Base-by-base conservation (phyloP, 139 green algal genomes). In the Diplosphaera chodatii region DNA sequence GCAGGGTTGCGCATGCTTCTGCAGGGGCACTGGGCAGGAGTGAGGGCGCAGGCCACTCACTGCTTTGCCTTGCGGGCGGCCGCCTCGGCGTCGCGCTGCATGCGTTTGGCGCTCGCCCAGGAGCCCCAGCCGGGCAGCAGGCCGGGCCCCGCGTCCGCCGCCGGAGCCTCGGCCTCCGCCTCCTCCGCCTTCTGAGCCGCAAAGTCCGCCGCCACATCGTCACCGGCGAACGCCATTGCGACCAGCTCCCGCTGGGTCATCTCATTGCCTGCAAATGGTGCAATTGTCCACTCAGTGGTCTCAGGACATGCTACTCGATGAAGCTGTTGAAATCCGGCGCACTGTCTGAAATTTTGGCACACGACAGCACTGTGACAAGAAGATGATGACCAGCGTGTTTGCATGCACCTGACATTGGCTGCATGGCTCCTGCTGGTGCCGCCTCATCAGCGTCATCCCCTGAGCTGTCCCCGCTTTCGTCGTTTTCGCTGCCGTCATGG, bases 141-240 rank as follows among this genome's bases (percentile, higher is more conserved):
- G 0, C 75, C 82, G 1, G 84, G 37, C 8, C 37, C 81, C 34
- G 79, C 80, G 33, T 94, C 84, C 13, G 86, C 72, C 55, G 84
- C 69, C 0, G 92, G 92, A 63, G 96, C 84, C 80, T 98, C 92
- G n/a, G 74, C 88, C 31, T 88, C 88, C 41, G 93, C 84, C 33
- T 92, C 91, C 8, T 72, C 82, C 25, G 72, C 81, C 82, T 99
- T 99, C 8, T 87, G 85, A 29, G 77, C 84, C 21, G 78, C 87
- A 86, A 99, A 99, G 48, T 97, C 92, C 6, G 86, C 85, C 55
- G 84, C 83, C 21, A 98, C 94, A 79, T 97, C 94, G 71, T 99
- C 94, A 0, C 85, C 90, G 0, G 93, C 92, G 86, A 96, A 97
- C 0, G 91, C 89, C 8, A 64, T 65, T 8, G 64, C 63, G 8